Percentiles rank a stretch among this genome's conserved stretches.
Evolutionary conservation across 306 rosid species (phyloP).

Genomic region (Nissolia schottii): DNA sequence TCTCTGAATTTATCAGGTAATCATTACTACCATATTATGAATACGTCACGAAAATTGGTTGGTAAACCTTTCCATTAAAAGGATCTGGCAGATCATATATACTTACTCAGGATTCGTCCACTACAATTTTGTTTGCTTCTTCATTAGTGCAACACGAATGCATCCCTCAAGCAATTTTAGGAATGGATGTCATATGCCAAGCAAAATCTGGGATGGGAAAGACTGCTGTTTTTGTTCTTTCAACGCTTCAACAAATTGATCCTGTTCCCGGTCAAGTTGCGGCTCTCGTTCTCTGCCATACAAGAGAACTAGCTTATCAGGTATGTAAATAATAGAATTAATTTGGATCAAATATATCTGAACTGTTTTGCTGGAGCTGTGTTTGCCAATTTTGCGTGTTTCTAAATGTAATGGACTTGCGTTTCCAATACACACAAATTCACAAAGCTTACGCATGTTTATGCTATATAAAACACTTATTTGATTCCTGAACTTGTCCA

Average conservation of each 20-base stretch:
- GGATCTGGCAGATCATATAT: slow-evolving; percentile 66
- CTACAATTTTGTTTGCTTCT: slow-evolving; percentile 60
- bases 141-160: slow-evolving; percentile 79
- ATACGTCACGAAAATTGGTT: slow-evolving; percentile 56
- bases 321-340: slow-evolving; percentile 23
- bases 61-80: slow-evolving; percentile 68
- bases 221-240: slow-evolving; percentile 70
- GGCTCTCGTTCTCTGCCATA: slow-evolving; percentile 72
- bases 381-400: not conserved
- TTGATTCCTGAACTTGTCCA: slow-evolving; percentile 25
- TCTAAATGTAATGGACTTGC: not conserved
- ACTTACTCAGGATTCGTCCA: slow-evolving; percentile 68
- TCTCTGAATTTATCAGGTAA: slow-evolving; percentile 50
- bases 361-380: not conserved
- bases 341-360: not conserved
- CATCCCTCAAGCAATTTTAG: slow-evolving; percentile 77
- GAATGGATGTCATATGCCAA: slow-evolving; percentile 77
- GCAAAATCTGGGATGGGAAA: slow-evolving; percentile 82
- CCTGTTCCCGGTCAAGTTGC: slow-evolving; percentile 73
- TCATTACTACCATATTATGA: slow-evolving; percentile 57
- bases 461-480: not conserved
- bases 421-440: not conserved
- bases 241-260: slow-evolving; percentile 69
- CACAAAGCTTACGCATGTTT: not conserved
- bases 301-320: slow-evolving; percentile 74